Evolutionary conservation across 257 asterid genomes (phyloP).

Genomic region (Agastache rugosa): DNA sequence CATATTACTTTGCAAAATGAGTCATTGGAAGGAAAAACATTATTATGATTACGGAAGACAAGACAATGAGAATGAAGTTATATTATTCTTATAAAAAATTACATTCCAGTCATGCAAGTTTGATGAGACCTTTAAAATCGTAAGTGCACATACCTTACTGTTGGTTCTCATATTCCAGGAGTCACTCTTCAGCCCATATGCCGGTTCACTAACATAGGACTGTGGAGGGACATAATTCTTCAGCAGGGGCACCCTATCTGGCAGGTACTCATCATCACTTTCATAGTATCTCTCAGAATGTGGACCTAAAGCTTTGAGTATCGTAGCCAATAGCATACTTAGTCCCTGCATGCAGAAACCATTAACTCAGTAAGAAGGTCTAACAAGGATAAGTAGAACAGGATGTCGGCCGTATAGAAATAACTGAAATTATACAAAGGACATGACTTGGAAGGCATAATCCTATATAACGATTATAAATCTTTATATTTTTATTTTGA

Average conservation of each 20-base stretch:
- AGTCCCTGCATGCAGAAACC: constrained; percentile 64
- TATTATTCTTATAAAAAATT: neutral
- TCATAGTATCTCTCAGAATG: constrained; percentile 77
- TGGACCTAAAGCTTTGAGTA: constrained; percentile 92
- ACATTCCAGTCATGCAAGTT: constrained; percentile 2
- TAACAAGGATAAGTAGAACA: constrained; percentile 20
- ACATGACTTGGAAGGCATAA: neutral
- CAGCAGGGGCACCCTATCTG: constrained; percentile 87
- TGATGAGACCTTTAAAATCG: constrained; percentile 1
- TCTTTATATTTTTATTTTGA: neutral
- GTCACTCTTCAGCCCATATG: constrained; percentile 63
- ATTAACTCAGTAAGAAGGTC: constrained; percentile 24
- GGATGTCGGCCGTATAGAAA: neutral
- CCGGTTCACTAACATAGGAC: constrained; percentile 65
- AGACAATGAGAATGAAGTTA: neutral
- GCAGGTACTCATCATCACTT: constrained; percentile 87
- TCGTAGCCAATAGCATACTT: constrained; percentile 72
- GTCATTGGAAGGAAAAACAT: neutral
- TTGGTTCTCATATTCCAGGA: constrained; percentile 70
- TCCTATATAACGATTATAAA: neutral
- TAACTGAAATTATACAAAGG: neutral
- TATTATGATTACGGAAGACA: neutral
- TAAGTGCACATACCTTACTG: constrained; percentile 66
- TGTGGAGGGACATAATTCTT: constrained; percentile 74
- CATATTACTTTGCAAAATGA: neutral